Evolutionary conservation across 2,329 filamentous ascomycete genomes (phyloP), one percentile per base, ranked within the genome.

Genomic region (Emydomyces testavorans): DNA sequence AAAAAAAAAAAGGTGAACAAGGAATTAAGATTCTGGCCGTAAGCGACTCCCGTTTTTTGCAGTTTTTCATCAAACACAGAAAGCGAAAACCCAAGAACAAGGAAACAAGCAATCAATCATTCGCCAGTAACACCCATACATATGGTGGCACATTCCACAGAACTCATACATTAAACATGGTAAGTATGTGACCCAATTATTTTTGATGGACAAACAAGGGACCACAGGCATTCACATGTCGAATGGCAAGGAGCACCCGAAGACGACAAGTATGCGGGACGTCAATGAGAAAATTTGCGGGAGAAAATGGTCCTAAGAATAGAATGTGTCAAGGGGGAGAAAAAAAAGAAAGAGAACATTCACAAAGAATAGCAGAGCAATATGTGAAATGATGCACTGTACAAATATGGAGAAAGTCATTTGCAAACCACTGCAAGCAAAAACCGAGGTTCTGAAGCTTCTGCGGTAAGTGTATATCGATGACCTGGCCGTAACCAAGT

Each of bases 71-170:
- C 16, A 20, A 18, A 6, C 11, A 10, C 31, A 13, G 15, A n/a
- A n/a, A n/a, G 6, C 21, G 23, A 39, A 39, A 31, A 6, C 5
- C 18, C 13, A 31, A 20, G 15, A 32, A 26, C 24, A 16, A 36
- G 38, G 31, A 34, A 44, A 10, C 29, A 46, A 36, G 32, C 24
- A 46, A 46, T 24, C 29, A 11, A 26, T 21, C 18, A 2, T 26
- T 39, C 29, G 35, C 35, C 26, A 34, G 29, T 23, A 47, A 47
- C 45, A 26, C 45, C 45, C n/a, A 40, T 34, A 47, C 45, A 47
- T 34, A 34, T 24, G 18, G 24, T 40, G 13, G 23, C 36, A 35
- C 28, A 40, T 47, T 39, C 35, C 26, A 26, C 32, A 15, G 6
- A 34, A 16, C 36, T 40, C 20, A 21, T 35, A 40, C 45, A 40